Evolutionary conservation across 306 rosid genomes (phyloP).

Genomic region (Rubus idaeus): DNA sequence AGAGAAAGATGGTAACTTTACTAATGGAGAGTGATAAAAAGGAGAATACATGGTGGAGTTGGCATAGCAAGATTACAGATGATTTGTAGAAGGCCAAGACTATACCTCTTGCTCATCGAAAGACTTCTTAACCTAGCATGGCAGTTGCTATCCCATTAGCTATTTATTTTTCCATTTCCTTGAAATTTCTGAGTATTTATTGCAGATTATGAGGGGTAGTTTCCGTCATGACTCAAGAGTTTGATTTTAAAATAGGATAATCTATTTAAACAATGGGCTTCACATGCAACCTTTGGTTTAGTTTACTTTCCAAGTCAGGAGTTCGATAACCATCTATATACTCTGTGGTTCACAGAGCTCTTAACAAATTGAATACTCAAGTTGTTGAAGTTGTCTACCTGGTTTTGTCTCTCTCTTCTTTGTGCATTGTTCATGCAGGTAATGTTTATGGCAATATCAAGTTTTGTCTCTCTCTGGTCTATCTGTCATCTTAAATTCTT

Average conservation of each 20-base stretch:
- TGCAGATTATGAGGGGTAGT: background rate
- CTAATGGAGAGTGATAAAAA: background rate
- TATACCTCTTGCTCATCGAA: background rate
- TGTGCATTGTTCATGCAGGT: background rate
- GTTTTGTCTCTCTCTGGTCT: background rate
- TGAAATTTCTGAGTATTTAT: background rate
- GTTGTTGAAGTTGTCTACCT: background rate
- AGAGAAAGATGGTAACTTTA: background rate
- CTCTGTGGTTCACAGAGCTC: background rate
- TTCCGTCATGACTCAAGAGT: background rate
- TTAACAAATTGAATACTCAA: background rate
- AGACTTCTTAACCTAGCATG: background rate
- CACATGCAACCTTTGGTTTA: background rate
- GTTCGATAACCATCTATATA: background rate
- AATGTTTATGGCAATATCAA: background rate
- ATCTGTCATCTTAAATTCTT: background rate
- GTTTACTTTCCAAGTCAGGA: background rate
- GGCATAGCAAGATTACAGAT: background rate
- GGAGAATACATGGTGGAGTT: background rate
- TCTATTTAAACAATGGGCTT: background rate
- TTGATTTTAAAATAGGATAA: background rate
- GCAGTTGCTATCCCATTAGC: background rate
- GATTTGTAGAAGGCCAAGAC: background rate
- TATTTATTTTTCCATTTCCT: background rate
- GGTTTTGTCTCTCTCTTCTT: background rate